phyloP scores from a whole-genome alignment of 305 asterid species.

The Rubia balearica region DNA sequence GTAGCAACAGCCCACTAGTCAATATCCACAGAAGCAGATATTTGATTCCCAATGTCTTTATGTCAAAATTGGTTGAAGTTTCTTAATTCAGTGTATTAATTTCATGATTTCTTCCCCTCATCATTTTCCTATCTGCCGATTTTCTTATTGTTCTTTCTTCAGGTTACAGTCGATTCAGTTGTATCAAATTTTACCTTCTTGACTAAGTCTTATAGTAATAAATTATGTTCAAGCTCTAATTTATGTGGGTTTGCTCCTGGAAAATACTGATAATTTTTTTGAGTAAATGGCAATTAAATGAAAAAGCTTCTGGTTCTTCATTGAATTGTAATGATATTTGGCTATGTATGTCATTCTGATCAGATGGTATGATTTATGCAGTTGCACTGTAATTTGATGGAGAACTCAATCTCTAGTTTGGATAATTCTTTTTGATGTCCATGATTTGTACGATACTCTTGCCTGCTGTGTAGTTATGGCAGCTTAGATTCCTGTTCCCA shows the following conservation, averaged over 20 bases:
- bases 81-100: background rate
- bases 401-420: background rate
- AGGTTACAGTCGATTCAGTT: background rate
- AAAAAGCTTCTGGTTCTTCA: background rate
- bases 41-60: background rate
- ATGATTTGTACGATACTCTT: background rate
- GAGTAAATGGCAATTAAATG: background rate
- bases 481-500: background rate
- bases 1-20: background rate
- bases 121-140: background rate
- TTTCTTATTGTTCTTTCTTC: background rate
- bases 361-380: background rate
- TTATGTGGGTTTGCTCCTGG: background rate
- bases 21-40: background rate
- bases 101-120: background rate
- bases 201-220: background rate
- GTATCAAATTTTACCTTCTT: background rate
- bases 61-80: background rate
- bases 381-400: background rate
- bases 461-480: background rate
- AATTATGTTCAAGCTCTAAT: background rate
- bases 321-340: background rate
- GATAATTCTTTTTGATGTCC: slow-evolving; percentile 1
- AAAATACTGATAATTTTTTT: background rate
- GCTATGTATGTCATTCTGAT: background rate